Conservation (phyloP, 2,329 filamentous ascomycete species). For the Arthroderma sp. region DNA sequence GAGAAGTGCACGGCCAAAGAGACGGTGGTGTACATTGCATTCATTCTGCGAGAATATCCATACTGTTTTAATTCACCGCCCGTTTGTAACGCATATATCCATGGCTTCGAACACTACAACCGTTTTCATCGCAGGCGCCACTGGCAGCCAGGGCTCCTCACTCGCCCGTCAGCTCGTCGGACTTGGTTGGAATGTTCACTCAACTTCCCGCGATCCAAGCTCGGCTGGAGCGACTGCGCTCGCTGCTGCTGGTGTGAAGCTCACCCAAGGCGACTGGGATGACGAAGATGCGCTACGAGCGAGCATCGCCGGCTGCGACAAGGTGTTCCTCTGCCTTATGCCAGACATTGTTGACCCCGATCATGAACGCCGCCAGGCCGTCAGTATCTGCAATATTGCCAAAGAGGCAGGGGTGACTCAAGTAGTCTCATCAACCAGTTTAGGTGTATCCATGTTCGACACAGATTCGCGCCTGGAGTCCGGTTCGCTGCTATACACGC, state of each 20-base stretch:
- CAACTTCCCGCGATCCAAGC: neutral
- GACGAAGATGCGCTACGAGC: too few relatives aligned
- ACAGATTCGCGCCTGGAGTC: too few relatives aligned
- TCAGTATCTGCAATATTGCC: neutral
- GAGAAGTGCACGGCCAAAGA: too few relatives aligned
- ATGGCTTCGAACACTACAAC: neutral
- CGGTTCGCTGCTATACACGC: neutral
- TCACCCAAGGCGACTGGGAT: too few relatives aligned
- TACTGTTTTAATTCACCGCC: too few relatives aligned
- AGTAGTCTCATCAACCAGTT: too few relatives aligned
- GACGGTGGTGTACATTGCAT: too few relatives aligned
- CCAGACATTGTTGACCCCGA: neutral
- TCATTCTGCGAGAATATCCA: too few relatives aligned
- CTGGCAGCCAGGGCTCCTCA: neutral
- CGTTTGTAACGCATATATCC: too few relatives aligned
- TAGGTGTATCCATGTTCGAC: too few relatives aligned
- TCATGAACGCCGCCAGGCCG: neutral
- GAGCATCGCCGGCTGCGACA: neutral
- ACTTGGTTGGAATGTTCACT: neutral
- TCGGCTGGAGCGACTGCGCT: neutral
- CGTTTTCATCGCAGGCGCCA: neutral
- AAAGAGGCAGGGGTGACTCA: too few relatives aligned
- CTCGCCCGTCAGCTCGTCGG: neutral
- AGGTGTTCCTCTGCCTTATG: neutral
- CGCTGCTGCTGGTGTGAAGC: too few relatives aligned